These are phyloP conservation scores for Podila epigama DNA, from an alignment of 192 early-diverging fungal species.

Conservation along the genomic window DNA sequence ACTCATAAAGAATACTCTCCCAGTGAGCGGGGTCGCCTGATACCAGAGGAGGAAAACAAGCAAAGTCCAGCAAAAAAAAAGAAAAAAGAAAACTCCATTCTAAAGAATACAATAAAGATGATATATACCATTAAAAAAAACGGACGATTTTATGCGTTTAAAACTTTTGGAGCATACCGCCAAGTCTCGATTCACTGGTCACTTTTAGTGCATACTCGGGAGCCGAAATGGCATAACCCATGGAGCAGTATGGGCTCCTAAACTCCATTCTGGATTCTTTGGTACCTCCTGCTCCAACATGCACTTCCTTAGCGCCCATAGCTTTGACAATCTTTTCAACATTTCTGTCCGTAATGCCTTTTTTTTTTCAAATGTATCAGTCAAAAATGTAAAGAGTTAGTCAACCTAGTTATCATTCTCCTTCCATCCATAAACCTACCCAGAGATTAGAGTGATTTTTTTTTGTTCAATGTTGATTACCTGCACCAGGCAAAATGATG, in stretches of 20 bases:
- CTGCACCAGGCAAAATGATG: slow-evolving; percentile 67
- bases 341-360: slow-evolving; percentile 62
- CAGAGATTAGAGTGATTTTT: too few species aligned
- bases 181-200: slow-evolving; percentile 30
- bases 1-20: too few species aligned
- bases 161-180: slow-evolving; percentile 42
- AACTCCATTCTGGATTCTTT: slow-evolving; percentile 46
- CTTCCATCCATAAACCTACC: too few species aligned
- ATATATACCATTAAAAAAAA: too few species aligned
- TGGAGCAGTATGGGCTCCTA: slow-evolving; percentile 44
- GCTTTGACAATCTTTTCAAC: slow-evolving; percentile 47
- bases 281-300: slow-evolving; percentile 58
- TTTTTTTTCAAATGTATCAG: neutral
- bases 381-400: neutral
- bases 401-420: too few species aligned
- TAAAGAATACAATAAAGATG: too few species aligned
- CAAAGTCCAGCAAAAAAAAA: too few species aligned
- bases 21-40: too few species aligned
- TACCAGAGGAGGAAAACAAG: too few species aligned
- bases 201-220: slow-evolving; percentile 42
- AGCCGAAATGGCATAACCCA: slow-evolving; percentile 46
- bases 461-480: too few species aligned
- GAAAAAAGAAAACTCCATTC: too few species aligned
- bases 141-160: too few species aligned
- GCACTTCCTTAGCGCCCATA: slow-evolving; percentile 56